A percentile compares a stretch with the other conserved stretches of the same genome.
Conservation (phyloP, 345 rosid genomes). For the Citrus sp. region DNA sequence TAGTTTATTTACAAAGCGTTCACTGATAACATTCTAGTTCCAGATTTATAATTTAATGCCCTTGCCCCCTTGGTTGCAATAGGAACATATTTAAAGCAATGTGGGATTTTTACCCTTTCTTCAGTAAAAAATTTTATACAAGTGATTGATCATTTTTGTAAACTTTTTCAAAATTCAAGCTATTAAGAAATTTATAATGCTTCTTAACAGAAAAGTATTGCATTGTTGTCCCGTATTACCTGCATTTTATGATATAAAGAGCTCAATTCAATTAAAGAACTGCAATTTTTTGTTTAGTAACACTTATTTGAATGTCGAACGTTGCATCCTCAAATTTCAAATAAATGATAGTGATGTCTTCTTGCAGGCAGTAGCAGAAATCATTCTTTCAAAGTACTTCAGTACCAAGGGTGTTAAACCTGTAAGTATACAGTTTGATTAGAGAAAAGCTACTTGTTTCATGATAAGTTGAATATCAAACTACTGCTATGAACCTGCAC, state of each 20-base stretch:
- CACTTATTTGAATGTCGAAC: neutral
- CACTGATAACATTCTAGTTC: neutral
- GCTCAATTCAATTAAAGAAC: neutral
- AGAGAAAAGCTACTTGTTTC: neutral
- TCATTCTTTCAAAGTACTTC: slow-evolving; percentile 73
- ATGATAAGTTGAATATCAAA: neutral
- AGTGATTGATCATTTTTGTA: neutral
- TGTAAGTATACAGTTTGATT: slow-evolving; percentile 48
- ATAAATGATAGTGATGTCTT: neutral
- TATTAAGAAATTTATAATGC: neutral
- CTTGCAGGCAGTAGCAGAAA: slow-evolving; percentile 76
- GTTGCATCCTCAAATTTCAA: neutral
- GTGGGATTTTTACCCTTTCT: neutral
- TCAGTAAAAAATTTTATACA: neutral
- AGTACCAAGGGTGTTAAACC: slow-evolving; percentile 59
- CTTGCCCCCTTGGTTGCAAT: neutral
- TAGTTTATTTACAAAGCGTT: neutral
- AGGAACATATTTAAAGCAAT: neutral
- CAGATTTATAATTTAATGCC: neutral
- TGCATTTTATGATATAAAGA: neutral
- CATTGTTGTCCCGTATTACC: neutral
- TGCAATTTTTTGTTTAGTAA: neutral
- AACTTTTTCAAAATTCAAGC: neutral
- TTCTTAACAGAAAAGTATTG: neutral
- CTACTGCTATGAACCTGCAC: neutral